Conservation (phyloP, 768 basidiomycete genomes). For the Mycena metata region DNA sequence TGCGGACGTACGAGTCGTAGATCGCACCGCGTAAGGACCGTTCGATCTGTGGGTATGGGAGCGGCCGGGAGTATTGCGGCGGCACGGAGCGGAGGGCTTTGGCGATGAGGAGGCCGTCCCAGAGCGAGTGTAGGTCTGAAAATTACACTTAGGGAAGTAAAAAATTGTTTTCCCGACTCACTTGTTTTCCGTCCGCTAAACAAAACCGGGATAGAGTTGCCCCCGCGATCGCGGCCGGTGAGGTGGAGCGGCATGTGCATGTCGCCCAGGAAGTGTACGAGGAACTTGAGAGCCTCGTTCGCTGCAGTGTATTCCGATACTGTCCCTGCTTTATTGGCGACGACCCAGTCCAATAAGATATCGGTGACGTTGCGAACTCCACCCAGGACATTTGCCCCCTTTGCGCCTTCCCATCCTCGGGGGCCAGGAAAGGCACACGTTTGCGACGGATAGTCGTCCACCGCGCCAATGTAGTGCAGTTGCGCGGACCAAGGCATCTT, state of each 20-base stretch:
- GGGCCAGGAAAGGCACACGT: conserved; percentile 84
- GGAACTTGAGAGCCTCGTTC: conserved; percentile 90
- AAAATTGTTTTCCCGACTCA: conserved; percentile 51
- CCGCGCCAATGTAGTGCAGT: conserved; percentile 81
- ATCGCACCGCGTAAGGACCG: conserved; percentile 80
- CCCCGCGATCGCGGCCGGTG: conserved; percentile 90
- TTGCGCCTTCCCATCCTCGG: conserved; percentile 75
- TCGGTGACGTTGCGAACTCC: conserved; percentile 83
- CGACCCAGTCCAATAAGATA: conserved; percentile 59
- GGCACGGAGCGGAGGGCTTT: conserved; percentile 82
- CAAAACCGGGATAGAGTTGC: conserved; percentile 81
- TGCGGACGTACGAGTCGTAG: conserved; percentile 91
- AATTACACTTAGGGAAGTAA: neutral
- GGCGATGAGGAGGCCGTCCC: conserved; percentile 88
- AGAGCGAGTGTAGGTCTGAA: conserved; percentile 85
- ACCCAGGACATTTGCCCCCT: conserved; percentile 76
- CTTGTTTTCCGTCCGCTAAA: conserved; percentile 83
- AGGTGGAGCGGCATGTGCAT: conserved; percentile 96
- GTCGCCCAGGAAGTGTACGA: conserved; percentile 94
- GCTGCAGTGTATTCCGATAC: conserved; percentile 52
- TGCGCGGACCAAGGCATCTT: conserved; percentile 80
- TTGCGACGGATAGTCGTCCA: conserved; percentile 83
- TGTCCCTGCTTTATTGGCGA: conserved; percentile 40
- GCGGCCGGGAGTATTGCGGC: conserved; percentile 80
- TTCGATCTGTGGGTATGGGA: conserved; percentile 79